A percentile compares a stretch with the other conserved stretches of the same genome.
phyloP scores from a whole-genome alignment of 2,329 filamentous ascomycete species.

The Aplosporella prunicola region DNA sequence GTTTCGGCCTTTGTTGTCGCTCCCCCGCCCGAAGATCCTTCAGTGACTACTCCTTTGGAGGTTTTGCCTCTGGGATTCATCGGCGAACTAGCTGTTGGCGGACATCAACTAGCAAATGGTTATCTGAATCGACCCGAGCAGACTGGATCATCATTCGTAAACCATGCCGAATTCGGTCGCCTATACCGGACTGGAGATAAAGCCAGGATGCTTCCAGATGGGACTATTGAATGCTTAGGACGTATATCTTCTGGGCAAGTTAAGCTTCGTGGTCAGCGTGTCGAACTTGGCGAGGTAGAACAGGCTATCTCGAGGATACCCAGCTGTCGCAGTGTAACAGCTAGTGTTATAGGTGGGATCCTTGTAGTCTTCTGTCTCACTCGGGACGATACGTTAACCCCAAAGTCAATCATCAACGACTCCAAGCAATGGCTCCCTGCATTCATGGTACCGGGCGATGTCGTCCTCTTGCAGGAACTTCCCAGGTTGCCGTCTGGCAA shows the following conservation, averaged over 20 bases:
- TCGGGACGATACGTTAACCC: conserved; percentile 32
- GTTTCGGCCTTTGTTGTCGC: conserved; percentile 67
- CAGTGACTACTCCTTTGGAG: conserved; percentile 27
- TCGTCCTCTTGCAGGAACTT: conserved; percentile 54
- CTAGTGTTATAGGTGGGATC: conserved; percentile 55
- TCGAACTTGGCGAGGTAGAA: conserved; percentile 60
- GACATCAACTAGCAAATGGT: conserved; percentile 65
- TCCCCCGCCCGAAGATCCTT: conserved; percentile 23
- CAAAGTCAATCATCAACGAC: conserved; percentile 41
- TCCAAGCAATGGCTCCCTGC: conserved; percentile 69
- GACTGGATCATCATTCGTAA: conserved; percentile 61
- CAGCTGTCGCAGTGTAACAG: conserved; percentile 53
- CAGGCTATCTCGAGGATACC: conserved; percentile 22
- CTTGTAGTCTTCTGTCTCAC: conserved; percentile 67
- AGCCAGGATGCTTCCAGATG: conserved; percentile 56
- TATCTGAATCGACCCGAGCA: conserved; percentile 77
- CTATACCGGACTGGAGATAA: conserved; percentile 83
- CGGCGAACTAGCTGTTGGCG: conserved; percentile 75
- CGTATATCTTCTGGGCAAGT: conserved; percentile 73
- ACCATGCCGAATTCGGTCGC: conserved; percentile 52
- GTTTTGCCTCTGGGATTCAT: conserved; percentile 56
- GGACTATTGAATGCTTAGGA: conserved; percentile 72
- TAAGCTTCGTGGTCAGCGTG: conserved; percentile 74
- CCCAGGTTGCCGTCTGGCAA: conserved; percentile 78
- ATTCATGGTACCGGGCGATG: conserved; percentile 74